phyloP scores from a whole-genome alignment of 192 early-diverging fungal genomes.

The Powellomyces hirtus region DNA sequence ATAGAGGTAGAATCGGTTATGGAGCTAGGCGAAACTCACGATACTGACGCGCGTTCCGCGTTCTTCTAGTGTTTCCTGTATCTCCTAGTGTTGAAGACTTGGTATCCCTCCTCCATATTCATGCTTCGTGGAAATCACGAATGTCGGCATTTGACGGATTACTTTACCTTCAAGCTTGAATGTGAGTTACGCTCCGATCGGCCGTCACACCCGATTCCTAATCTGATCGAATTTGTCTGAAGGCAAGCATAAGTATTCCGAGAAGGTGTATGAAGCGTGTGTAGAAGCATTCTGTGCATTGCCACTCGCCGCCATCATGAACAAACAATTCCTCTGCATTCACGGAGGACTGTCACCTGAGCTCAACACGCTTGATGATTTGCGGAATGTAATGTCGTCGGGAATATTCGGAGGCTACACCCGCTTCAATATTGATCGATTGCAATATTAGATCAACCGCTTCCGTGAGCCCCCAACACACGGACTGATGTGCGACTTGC shows the following conservation, averaged over 20 bases:
- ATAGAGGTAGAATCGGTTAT: constrained; percentile 68
- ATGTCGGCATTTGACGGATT: constrained; percentile 94
- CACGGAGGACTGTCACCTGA: constrained; percentile 96
- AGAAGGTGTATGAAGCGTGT: constrained; percentile 86
- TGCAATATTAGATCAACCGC: constrained; percentile 68
- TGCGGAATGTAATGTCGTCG: constrained; percentile 41
- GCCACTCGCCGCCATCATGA: constrained; percentile 91
- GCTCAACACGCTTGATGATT: constrained; percentile 85
- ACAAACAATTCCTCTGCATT: constrained; percentile 94
- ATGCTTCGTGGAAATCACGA: constrained; percentile 96
- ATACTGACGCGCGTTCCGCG: neutral
- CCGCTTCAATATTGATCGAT: neutral
- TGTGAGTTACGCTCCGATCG: constrained; percentile 54
- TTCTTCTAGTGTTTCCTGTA: constrained; percentile 78
- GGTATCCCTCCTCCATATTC: constrained; percentile 83
- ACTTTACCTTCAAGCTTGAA: constrained; percentile 98
- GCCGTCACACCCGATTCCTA: neutral
- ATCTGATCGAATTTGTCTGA: neutral
- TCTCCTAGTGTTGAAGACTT: constrained; percentile 87
- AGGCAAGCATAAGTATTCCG: constrained; percentile 94
- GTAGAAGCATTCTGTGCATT: constrained; percentile 89
- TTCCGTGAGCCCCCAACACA: constrained; percentile 92
- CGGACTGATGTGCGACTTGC: constrained; percentile 91
- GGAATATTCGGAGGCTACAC: neutral
- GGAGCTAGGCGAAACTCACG: neutral